Base-by-base conservation (phyloP, 106 monocot genomes). In the Dendrobium nobile region DNA sequence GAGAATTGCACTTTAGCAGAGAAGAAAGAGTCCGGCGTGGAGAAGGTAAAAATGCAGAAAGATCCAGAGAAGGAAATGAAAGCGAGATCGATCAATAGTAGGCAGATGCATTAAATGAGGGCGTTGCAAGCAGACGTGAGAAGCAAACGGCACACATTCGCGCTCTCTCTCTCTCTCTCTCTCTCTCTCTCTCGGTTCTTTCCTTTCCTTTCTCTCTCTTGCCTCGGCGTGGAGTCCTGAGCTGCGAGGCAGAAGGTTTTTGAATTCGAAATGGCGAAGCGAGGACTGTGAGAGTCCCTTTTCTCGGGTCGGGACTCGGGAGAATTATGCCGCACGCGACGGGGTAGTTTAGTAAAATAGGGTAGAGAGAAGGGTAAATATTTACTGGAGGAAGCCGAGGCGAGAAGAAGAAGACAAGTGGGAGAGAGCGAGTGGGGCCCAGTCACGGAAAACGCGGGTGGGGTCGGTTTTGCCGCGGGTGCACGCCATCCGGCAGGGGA, bases 81-180 rank as follows among this genome's bases (percentile, higher is more conserved):
- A 76, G 22, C 0, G 76, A 76, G 76, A 48, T 45, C 47, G 47
- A 74, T 33, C 28, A 75, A 75, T 44, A 2, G 43, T 75, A 75
- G 43, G 41, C 28, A 51, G 51, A 75, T 41, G 76, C 76, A 76
- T 26, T 76, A 76, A 76, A 76, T 76, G 74, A 13, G 19, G 20
- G 45, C 22, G 75, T n/a, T 47, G 75, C 22, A n/a, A 47, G 45
- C 4, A 73, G 43, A 41, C 74, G 33, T 17, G 7, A 4, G 72
- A 40, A 72, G 72, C 37, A 72, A 40, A 16, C 72, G 15, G 72
- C 37, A 9, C 8, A 65, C 64, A 65, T 24, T 11, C 70, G 11
- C 28, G 16, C 37, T 40, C 70, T 33, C 37, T 37, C 70, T 33
- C 37, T 37, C 70, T 33, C 68, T 70, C 31, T 68, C 67, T 28